Percentiles rank a stretch among this genome's conserved stretches.
phyloP scores from a whole-genome alignment of 345 rosid species.

The Brassica carinata region DNA sequence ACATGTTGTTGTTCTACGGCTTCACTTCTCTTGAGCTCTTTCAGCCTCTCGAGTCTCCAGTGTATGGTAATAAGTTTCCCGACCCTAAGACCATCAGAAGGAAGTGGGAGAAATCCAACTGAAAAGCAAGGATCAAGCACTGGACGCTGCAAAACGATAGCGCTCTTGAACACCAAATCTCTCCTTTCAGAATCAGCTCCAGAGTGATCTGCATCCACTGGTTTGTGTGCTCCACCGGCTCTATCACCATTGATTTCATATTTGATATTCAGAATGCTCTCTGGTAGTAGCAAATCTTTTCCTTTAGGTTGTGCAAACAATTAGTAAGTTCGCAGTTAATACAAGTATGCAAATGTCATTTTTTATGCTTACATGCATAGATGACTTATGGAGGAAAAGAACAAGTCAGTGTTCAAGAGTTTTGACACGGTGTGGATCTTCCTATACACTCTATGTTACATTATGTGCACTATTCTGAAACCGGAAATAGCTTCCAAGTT shows the following conservation, averaged over 20 bases:
- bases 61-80: conserved; percentile 83
- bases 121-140: conserved; percentile 93
- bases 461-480: conserved; percentile 3
- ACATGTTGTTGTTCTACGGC: conserved; percentile 43
- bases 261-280: conserved; percentile 77
- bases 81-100: conserved; percentile 78
- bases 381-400: background rate
- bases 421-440: conserved; percentile 3
- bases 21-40: conserved; percentile 52
- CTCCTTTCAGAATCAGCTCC: conserved; percentile 45
- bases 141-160: conserved; percentile 77
- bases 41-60: conserved; percentile 93
- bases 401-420: conserved; percentile 2
- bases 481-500: conserved; percentile 14
- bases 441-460: conserved; percentile 5
- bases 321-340: conserved; percentile 14
- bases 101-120: conserved; percentile 88
- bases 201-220: conserved; percentile 49
- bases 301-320: conserved; percentile 49
- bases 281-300: conserved; percentile 44
- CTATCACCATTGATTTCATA: conserved; percentile 79
- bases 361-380: background rate
- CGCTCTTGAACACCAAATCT: conserved; percentile 80
- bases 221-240: conserved; percentile 82
- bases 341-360: conserved; percentile 7